Conservation (phyloP, 805 yeast species). For the Wickerhamiella nectarea region DNA sequence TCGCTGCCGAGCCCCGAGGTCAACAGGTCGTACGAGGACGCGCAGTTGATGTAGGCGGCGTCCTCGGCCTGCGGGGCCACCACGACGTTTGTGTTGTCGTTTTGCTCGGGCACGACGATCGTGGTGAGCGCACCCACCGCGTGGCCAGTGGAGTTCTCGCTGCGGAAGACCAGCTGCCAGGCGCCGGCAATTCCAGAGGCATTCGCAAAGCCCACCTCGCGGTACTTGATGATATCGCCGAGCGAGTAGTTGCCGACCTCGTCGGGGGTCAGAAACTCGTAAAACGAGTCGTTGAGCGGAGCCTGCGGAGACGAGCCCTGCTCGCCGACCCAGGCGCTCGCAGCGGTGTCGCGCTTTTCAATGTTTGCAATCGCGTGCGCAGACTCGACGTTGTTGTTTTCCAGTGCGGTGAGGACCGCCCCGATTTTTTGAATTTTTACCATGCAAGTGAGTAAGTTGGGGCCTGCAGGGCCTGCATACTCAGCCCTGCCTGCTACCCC, state of each 20-base stretch:
- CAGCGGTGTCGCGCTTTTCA: not conserved
- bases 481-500: too few species aligned
- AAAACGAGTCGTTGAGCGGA: slow-evolving; percentile 16
- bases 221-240: slow-evolving; percentile 9
- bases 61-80: slow-evolving; percentile 19
- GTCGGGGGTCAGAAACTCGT: slow-evolving; percentile 7
- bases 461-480: not conserved
- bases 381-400: not conserved
- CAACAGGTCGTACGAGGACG: slow-evolving; percentile 17
- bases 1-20: slow-evolving; percentile 9
- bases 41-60: slow-evolving; percentile 15
- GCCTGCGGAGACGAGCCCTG: slow-evolving; percentile 9
- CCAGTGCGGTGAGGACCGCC: not conserved
- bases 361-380: slow-evolving; percentile 1
- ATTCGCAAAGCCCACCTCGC: slow-evolving; percentile 13
- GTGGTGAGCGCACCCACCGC: slow-evolving; percentile 14
- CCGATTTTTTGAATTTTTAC: slow-evolving; percentile 4
- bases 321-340: slow-evolving; percentile 13
- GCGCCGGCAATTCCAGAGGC: slow-evolving; percentile 6
- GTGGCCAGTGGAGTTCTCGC: slow-evolving; percentile 10
- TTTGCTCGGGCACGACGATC: slow-evolving; percentile 10
- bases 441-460: not conserved
- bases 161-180: slow-evolving; percentile 13
- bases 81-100: slow-evolving; percentile 13
- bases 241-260: slow-evolving; percentile 4